phyloP scores from a whole-genome alignment of 768 basidiomycete species.

The Termitomyces eurrhizus region DNA sequence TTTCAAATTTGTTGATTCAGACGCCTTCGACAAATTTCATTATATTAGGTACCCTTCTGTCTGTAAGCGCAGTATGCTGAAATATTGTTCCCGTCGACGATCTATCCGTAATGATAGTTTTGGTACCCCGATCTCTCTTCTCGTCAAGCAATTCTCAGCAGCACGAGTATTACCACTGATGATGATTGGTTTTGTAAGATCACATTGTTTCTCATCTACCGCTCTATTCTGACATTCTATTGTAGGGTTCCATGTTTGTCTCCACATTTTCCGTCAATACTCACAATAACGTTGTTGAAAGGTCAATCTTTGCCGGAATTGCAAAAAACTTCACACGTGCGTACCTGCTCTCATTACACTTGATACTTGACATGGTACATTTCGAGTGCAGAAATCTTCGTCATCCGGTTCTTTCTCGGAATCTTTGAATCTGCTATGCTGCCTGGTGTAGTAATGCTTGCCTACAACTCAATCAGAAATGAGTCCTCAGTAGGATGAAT shows the following conservation, averaged over 20 bases:
- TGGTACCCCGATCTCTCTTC: conserved; percentile 45
- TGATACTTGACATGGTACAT: background rate
- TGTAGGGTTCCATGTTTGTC: conserved; percentile 37
- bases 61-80: conserved; percentile 27
- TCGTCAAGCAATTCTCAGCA: conserved; percentile 46
- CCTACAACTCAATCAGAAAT: background rate
- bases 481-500: background rate
- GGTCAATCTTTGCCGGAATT: conserved; percentile 41
- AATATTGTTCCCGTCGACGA: background rate
- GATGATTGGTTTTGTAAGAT: conserved; percentile 47
- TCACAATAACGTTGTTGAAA: conserved; percentile 10
- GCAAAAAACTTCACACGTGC: conserved; percentile 44
- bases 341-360: conserved; percentile 1
- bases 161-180: conserved; percentile 43
- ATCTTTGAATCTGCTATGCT: conserved; percentile 49
- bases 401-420: conserved; percentile 47
- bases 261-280: background rate
- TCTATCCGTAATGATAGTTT: conserved; percentile 25
- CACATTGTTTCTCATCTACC: background rate
- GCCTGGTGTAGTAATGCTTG: conserved; percentile 34
- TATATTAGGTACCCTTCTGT: conserved; percentile 38
- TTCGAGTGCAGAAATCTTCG: conserved; percentile 33
- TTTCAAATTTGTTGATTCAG: background rate
- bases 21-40: background rate
- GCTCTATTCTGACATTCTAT: background rate